These are phyloP conservation scores for Populus nigra DNA, from an alignment of 345 rosid species.

Conservation along the genomic window DNA sequence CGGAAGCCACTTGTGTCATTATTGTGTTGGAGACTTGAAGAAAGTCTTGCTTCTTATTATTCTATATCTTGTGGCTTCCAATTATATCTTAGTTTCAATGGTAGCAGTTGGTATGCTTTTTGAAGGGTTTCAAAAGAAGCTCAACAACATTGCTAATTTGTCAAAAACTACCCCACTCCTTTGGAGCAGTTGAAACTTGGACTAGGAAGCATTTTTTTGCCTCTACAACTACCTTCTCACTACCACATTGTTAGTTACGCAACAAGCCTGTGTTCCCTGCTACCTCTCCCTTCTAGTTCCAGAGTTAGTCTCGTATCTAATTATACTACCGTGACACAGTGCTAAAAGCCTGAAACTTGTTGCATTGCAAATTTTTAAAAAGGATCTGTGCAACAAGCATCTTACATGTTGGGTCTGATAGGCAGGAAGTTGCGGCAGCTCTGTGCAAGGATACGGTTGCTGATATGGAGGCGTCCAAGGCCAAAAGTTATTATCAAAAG, in stretches of 20 bases:
- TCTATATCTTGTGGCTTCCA: constrained; percentile 11
- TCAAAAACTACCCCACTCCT: constrained; percentile 38
- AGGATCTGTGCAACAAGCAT: constrained; percentile 20
- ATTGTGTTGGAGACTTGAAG: constrained; percentile 26
- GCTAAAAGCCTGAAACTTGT: constrained; percentile 1
- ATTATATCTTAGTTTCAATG: constrained; percentile 18
- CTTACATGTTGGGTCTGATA: constrained; percentile 40
- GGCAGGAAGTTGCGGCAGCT: constrained; percentile 52
- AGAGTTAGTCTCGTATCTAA: neutral
- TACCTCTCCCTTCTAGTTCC: neutral
- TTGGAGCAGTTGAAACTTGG: constrained; percentile 43
- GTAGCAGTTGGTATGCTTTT: constrained; percentile 46
- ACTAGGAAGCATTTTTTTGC: constrained; percentile 14
- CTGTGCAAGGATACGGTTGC: constrained; percentile 54
- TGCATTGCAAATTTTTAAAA: neutral
- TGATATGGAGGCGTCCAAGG: constrained; percentile 57
- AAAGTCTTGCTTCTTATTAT: constrained; percentile 24
- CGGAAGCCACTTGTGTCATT: neutral
- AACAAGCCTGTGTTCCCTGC: constrained; percentile 9
- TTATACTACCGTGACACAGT: neutral
- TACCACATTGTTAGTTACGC: constrained; percentile 10
- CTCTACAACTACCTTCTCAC: constrained; percentile 28
- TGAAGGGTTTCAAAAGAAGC: constrained; percentile 47
- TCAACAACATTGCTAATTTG: constrained; percentile 41
- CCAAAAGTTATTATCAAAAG: constrained; percentile 59